Evolutionary conservation across 2,329 filamentous ascomycete genomes (phyloP).

Genomic region (Fusarium lyarnte): DNA sequence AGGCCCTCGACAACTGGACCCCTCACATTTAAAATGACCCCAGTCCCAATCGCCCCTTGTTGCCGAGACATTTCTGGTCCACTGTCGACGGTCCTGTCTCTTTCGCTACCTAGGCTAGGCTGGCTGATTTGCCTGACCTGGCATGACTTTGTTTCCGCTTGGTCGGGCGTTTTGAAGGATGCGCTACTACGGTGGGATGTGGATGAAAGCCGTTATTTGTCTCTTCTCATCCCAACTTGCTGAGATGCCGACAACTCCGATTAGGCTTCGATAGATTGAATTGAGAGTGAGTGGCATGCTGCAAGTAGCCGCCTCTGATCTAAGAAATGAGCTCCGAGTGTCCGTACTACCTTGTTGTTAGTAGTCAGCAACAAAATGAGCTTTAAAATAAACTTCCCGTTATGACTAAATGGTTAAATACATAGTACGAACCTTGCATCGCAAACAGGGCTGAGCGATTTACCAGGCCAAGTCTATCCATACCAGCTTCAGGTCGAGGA

Average conservation of each 20-base stretch:
- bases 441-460: slow-evolving; percentile 29
- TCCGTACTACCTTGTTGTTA: neutral
- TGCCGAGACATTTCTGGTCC: slow-evolving; percentile 20
- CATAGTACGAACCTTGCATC: neutral
- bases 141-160: slow-evolving; percentile 21
- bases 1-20: slow-evolving; percentile 6
- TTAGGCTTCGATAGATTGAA: neutral
- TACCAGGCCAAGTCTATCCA: slow-evolving; percentile 8
- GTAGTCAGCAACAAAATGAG: slow-evolving; percentile 8
- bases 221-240: neutral
- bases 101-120: slow-evolving; percentile 2
- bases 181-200: slow-evolving; percentile 9
- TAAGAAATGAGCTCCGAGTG: neutral
- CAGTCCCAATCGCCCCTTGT: slow-evolving; percentile 9
- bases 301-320: neutral
- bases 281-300: neutral
- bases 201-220: slow-evolving; percentile 10
- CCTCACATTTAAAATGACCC: slow-evolving; percentile 1
- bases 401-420: neutral
- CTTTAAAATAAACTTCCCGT: slow-evolving; percentile 28
- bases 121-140: slow-evolving; percentile 12
- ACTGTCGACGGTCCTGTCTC: slow-evolving; percentile 12
- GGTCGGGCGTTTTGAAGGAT: slow-evolving; percentile 19
- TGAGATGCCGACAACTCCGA: neutral
- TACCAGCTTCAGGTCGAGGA: slow-evolving; percentile 24